Conservation (phyloP, 2,329 filamentous ascomycete genomes). For the Fusarium nelsonii region DNA sequence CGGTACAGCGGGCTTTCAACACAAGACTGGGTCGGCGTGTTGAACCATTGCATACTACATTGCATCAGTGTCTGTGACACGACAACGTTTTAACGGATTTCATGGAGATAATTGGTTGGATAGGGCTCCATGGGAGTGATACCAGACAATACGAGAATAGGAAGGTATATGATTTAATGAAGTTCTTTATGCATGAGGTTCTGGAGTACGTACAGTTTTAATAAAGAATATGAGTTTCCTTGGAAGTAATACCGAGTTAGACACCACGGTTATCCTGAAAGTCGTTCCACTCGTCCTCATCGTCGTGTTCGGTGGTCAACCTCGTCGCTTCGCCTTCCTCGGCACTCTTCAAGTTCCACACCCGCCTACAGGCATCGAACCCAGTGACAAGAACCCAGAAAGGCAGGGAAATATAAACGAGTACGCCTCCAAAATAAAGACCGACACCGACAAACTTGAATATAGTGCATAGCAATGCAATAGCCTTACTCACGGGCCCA, state of each 20-base stretch:
- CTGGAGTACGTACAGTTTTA: slow-evolving; percentile 18
- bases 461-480: slow-evolving; percentile 7
- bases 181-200: slow-evolving; percentile 18
- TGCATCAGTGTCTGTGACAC: slow-evolving; percentile 33
- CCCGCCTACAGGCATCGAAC: slow-evolving; percentile 26
- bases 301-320: slow-evolving; percentile 17
- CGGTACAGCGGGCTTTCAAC: slow-evolving; percentile 11
- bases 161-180: slow-evolving; percentile 19
- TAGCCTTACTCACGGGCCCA: slow-evolving; percentile 5
- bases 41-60: slow-evolving; percentile 21
- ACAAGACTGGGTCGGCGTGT: slow-evolving; percentile 28
- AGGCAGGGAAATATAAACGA: slow-evolving; percentile 15
- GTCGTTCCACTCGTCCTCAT: slow-evolving; percentile 23
- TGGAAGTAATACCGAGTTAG: neutral
- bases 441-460: slow-evolving; percentile 2
- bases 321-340: slow-evolving; percentile 27
- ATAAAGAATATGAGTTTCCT: slow-evolving; percentile 6
- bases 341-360: slow-evolving; percentile 16
- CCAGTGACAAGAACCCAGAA: slow-evolving; percentile 36
- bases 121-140: neutral
- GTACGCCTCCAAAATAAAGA: slow-evolving; percentile 2
- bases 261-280: slow-evolving; percentile 24
- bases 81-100: slow-evolving; percentile 3
- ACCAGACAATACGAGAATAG: slow-evolving; percentile 4
- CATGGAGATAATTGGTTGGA: neutral